A percentile compares a stretch with the other conserved stretches of the same genome.
phyloP scores from a whole-genome alignment of 1,284 basidiomycete genomes.

The Ustilago cynodontis region DNA sequence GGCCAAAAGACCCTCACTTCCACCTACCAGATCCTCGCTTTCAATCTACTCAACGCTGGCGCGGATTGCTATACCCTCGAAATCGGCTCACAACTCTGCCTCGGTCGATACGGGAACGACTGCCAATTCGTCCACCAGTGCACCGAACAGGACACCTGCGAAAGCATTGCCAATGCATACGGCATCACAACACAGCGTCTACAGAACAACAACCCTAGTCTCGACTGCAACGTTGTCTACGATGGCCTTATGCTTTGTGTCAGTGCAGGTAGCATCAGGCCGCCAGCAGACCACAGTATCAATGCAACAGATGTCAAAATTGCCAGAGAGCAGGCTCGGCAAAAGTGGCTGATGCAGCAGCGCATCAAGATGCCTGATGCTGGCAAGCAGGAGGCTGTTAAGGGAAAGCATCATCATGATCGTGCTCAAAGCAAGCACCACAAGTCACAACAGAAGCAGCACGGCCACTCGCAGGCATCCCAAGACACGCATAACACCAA shows the following conservation, averaged over 20 bases:
- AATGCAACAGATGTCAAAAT: conserved; percentile 42
- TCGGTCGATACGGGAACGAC: conserved; percentile 63
- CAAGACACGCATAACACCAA: background rate
- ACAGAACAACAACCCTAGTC: conserved; percentile 59
- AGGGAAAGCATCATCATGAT: background rate
- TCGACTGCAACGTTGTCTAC: conserved; percentile 59
- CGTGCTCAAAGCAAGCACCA: background rate
- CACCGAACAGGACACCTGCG: conserved; percentile 50
- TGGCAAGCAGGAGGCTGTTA: background rate
- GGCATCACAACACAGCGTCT: conserved; percentile 46
- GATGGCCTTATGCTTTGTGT: conserved; percentile 61
- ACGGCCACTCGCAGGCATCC: background rate
- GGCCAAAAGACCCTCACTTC: conserved; percentile 77
- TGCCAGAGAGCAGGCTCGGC: conserved; percentile 35
- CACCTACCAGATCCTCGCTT: conserved; percentile 80
- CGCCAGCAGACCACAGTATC: conserved; percentile 47
- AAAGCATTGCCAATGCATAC: conserved; percentile 54
- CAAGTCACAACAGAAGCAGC: background rate
- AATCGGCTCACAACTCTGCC: conserved; percentile 72
- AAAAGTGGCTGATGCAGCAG: conserved; percentile 23
- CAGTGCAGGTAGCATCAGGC: conserved; percentile 53
- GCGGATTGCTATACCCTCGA: conserved; percentile 75
- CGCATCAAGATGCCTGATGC: background rate
- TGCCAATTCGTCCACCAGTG: conserved; percentile 63
- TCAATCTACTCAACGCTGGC: conserved; percentile 75